Base-by-base conservation (phyloP, 257 asterid species). In the Paulownia fortunei region DNA sequence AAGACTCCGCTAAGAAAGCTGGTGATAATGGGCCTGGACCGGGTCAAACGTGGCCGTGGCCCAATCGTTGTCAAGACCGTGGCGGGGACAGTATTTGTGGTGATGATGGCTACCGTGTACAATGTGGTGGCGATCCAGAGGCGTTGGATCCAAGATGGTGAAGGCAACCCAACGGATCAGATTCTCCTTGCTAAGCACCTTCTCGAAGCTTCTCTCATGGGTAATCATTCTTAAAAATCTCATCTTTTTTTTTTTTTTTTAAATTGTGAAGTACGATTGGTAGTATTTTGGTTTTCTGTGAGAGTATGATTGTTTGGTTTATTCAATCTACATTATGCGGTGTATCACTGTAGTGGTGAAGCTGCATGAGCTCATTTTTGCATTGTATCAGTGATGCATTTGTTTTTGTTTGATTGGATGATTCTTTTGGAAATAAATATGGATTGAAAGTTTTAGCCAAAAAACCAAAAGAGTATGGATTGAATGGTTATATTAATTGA, bases 201-300 rank as follows among this genome's bases (percentile, higher is more conserved):
- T 46, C 97, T 94, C 11, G 94, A 94, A 82, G 96, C 97, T 88
- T 89, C 98, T 80, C 93, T 94, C 72, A 88, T 94, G 91, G 98
- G 98, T 92, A 91, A 79, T 47, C 44, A 11, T 34, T 47, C 18
- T 6, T 59, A n/a, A 1, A 59, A 58, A 58, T 62, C 46, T 37
- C 71, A 8, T 37, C 4, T 51, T 49, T 54, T 26, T 24, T 1
- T 26, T 12, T 73, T 61, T 39, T 13, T 18, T 59, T 4, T 12
- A 2, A 52, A 30, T 81, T 81, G 54, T 58, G 76, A 34, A 47
- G 51, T 51, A 2, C 44, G 11, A 23, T 73, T 37, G 30, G 10
- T 23, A 4, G 61, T 34, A 23, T 18, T 54, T 49, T 62, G 51
- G 67, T 46, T 69, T 15, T 21, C 32, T 60, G 23, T 30, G 32